phyloP scores from a whole-genome alignment of 371 early-diverging fungal genomes.

The Saksenaea vasiformis region DNA sequence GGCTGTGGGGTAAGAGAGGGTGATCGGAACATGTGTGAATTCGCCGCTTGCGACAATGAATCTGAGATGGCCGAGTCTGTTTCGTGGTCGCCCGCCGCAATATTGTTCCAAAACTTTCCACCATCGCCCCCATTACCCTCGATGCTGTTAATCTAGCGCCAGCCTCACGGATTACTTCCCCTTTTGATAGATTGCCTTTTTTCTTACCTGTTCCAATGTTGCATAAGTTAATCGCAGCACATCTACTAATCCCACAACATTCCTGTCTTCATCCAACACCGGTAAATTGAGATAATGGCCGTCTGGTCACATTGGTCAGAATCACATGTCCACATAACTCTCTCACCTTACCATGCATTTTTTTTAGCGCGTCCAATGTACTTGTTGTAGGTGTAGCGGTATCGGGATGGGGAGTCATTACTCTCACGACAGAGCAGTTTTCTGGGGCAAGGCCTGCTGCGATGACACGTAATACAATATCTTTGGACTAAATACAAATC shows the following conservation, averaged over 20 bases:
- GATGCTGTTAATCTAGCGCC: conserved; percentile 31
- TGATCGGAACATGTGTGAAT: conserved; percentile 29
- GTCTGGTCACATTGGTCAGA: conserved; percentile 41
- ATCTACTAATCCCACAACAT: conserved; percentile 87
- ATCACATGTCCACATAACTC: background rate
- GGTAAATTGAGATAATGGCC: conserved; percentile 95
- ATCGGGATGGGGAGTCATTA: conserved; percentile 96
- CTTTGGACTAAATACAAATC: conserved; percentile 44
- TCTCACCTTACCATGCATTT: conserved; percentile 74
- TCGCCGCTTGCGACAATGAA: conserved; percentile 26
- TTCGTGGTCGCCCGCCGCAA: conserved; percentile 49
- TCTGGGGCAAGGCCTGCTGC: conserved; percentile 85
- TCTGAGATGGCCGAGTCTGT: conserved; percentile 41
- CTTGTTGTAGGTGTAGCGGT: conserved; percentile 75
- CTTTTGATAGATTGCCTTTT: background rate
- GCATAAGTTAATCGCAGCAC: conserved; percentile 89
- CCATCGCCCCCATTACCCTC: conserved; percentile 50
- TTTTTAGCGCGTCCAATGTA: conserved; percentile 88
- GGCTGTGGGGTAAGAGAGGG: conserved; percentile 14
- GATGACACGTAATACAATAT: conserved; percentile 90
- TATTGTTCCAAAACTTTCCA: conserved; percentile 47
- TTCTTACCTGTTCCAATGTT: conserved; percentile 68
- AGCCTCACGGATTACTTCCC: background rate
- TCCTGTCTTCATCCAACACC: conserved; percentile 76
- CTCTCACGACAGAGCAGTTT: conserved; percentile 85